Conservation (phyloP, 2,329 filamentous ascomycete species). For the Aspergillus candidus region DNA sequence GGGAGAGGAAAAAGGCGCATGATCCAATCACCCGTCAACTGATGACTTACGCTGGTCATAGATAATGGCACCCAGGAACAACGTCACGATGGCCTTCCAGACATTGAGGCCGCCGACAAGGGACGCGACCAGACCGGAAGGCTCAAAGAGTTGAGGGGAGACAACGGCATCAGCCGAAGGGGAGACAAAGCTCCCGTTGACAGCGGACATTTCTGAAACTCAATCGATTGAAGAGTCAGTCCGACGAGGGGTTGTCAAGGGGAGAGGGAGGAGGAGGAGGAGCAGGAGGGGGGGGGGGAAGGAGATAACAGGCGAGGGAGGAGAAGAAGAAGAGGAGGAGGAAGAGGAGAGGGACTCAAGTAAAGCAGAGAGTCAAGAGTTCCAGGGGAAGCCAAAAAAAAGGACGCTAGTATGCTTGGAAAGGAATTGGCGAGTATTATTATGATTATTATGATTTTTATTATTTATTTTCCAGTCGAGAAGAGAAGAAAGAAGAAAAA, state of each 20-base stretch:
- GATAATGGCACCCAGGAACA: constrained; percentile 64
- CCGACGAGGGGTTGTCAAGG: constrained; percentile 8
- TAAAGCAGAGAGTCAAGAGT: constrained; percentile 1
- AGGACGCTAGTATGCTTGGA: too few species aligned
- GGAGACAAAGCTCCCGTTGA: constrained; percentile 65
- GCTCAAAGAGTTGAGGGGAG: constrained; percentile 47
- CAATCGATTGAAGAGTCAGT: constrained; percentile 10
- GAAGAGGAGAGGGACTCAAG: constrained; percentile 2
- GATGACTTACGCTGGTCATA: constrained; percentile 80
- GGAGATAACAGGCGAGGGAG: neutral
- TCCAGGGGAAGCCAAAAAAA: constrained; percentile 2
- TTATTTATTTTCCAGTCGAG: neutral
- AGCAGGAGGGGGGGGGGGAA: constrained; percentile 5
- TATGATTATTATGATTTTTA: too few species aligned
- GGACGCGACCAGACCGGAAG: constrained; percentile 47
- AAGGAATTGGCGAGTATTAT: neutral
- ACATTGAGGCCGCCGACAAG: constrained; percentile 54
- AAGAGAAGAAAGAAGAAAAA: constrained; percentile 2
- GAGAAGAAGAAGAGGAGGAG: constrained; percentile 1
- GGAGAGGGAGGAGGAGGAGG: constrained; percentile 4
- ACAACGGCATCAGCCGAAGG: constrained; percentile 59
- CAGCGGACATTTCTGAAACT: constrained; percentile 36
- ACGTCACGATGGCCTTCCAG: constrained; percentile 63
- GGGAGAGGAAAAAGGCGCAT: neutral
- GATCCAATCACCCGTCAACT: neutral